These are phyloP conservation scores for Tinospora cordifolia DNA, from an alignment of 164 flowering plant genomes.

Conservation along the genomic window DNA sequence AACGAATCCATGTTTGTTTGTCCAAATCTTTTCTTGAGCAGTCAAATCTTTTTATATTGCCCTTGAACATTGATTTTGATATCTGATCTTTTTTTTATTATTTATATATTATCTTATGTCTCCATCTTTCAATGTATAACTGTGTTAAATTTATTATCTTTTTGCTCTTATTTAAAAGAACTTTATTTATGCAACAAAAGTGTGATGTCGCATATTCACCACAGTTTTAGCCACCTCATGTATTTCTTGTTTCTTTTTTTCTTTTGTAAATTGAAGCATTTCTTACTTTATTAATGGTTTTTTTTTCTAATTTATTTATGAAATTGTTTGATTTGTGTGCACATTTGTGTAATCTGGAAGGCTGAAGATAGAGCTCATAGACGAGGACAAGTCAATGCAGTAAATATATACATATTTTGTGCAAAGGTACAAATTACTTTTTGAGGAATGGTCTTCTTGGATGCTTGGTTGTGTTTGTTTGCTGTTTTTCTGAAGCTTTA, in stretches of 20 bases:
- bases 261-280: background rate
- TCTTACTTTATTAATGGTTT: background rate
- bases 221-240: background rate
- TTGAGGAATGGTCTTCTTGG: background rate
- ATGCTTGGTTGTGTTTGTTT: background rate
- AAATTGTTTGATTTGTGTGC: background rate
- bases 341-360: constrained; percentile 28
- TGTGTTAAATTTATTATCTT: no score
- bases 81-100: no score
- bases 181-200: no score
- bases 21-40: no score
- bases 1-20: no score
- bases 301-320: background rate
- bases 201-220: background rate
- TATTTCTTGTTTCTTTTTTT: background rate
- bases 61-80: no score
- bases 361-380: constrained; percentile 98
- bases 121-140: no score
- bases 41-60: no score
- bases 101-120: no score
- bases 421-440: constrained; percentile 61
- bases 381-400: constrained; percentile 80
- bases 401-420: constrained; percentile 83
- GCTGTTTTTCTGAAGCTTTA: constrained; percentile 1
- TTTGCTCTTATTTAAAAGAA: no score